A percentile compares a stretch with the other conserved stretches of the same genome.
Conservation (phyloP, 441 rosid genomes). For the Gossypium aridum region DNA sequence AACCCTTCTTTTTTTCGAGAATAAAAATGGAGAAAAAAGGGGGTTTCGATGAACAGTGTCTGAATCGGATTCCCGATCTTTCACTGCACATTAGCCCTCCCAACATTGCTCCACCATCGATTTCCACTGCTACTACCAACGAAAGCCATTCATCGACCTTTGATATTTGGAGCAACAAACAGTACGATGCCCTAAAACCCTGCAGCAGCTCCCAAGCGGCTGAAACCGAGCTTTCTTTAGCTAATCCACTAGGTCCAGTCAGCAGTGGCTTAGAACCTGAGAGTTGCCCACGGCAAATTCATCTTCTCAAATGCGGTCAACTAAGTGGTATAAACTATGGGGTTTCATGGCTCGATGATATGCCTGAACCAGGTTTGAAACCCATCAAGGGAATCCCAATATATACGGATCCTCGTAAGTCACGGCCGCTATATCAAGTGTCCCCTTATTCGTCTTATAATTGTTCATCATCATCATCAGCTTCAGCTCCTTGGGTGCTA, state of each 20-base stretch:
- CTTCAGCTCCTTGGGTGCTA: not conserved
- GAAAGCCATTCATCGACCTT: slow-evolving; percentile 18
- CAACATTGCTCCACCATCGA: slow-evolving; percentile 23
- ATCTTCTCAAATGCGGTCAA: slow-evolving; percentile 3
- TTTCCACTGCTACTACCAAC: slow-evolving; percentile 15
- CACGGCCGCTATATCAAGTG: not conserved
- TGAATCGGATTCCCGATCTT: slow-evolving; percentile 26
- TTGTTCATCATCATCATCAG: slow-evolving; percentile 1
- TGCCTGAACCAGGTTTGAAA: slow-evolving; percentile 9
- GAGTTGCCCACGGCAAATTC: slow-evolving; percentile 8
- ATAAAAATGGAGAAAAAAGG: not conserved
- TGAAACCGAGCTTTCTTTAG: slow-evolving; percentile 24
- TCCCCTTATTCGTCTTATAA: not conserved
- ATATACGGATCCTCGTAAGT: slow-evolving; percentile 13
- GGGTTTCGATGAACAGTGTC: slow-evolving; percentile 10
- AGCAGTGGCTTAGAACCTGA: slow-evolving; percentile 4
- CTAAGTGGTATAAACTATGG: slow-evolving; percentile 1
- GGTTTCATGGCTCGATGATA: slow-evolving; percentile 14
- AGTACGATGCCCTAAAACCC: slow-evolving; percentile 17
- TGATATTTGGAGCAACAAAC: slow-evolving; percentile 12
- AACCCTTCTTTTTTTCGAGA: not conserved
- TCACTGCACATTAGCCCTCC: slow-evolving; percentile 38
- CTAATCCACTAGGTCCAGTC: slow-evolving; percentile 7
- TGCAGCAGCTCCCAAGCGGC: slow-evolving; percentile 5
- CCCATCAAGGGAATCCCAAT: slow-evolving; percentile 33